These are phyloP conservation scores for Parastagonospora nodorum DNA, from an alignment of 2,329 filamentous ascomycete genomes.

Conservation along the genomic window DNA sequence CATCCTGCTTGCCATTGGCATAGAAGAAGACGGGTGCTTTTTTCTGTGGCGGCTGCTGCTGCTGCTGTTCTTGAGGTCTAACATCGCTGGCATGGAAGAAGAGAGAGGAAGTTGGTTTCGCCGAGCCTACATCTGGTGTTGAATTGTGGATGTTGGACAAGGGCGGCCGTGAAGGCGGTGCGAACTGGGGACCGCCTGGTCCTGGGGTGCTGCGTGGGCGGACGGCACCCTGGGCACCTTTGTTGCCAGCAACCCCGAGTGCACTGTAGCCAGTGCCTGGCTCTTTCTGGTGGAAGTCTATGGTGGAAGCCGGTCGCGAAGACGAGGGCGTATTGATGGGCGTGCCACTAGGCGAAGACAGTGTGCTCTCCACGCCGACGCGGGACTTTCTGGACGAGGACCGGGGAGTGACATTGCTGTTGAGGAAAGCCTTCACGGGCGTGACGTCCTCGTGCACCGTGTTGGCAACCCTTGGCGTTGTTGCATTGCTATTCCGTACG, in stretches of 20 bases:
- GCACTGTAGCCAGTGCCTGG: constrained; percentile 31
- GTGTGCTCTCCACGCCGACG: constrained; percentile 64
- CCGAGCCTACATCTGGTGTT: constrained; percentile 26
- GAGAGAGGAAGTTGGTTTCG: constrained; percentile 58
- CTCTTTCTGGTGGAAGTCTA: constrained; percentile 37
- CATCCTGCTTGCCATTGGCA: constrained; percentile 55
- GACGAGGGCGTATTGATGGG: constrained; percentile 52
- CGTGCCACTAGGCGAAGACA: constrained; percentile 68
- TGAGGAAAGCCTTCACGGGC: constrained; percentile 62
- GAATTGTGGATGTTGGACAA: constrained; percentile 31
- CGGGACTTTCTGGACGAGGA: constrained; percentile 75
- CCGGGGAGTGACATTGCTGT: constrained; percentile 75
- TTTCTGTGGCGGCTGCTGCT: constrained; percentile 38
- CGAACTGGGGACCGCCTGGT: constrained; percentile 20
- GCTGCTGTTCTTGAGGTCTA: constrained; percentile 40
- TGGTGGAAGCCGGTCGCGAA: constrained; percentile 41
- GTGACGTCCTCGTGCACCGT: constrained; percentile 57
- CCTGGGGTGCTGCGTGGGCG: constrained; percentile 49
- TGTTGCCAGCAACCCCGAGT: constrained; percentile 23
- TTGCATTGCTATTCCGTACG: constrained; percentile 31
- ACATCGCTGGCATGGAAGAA: constrained; percentile 94
- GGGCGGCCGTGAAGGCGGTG: constrained; percentile 31
- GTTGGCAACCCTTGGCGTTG: constrained; percentile 39
- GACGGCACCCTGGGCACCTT: constrained; percentile 19
- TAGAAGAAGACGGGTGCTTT: constrained; percentile 58